These are phyloP conservation scores for Ustilago curta DNA, from an alignment of 1,284 basidiomycete genomes.

Conservation along the genomic window DNA sequence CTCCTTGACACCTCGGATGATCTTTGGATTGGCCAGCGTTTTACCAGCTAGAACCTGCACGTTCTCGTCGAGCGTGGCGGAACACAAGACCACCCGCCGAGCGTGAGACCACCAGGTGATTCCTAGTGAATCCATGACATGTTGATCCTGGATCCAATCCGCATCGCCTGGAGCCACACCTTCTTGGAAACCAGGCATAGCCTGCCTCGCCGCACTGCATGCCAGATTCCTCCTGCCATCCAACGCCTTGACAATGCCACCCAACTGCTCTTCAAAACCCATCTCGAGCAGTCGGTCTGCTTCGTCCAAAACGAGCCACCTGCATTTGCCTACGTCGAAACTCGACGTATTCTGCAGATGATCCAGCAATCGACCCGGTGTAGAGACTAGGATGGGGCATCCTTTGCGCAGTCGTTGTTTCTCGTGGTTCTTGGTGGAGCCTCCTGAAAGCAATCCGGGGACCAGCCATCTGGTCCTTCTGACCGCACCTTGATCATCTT, in stretches of 20 bases:
- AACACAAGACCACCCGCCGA: conserved; percentile 89
- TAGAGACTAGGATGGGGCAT: conserved; percentile 79
- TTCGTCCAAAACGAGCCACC: conserved; percentile 97
- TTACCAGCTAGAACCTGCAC: conserved; percentile 92
- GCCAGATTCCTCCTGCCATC: conserved; percentile 62
- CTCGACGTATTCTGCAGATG: conserved; percentile 85
- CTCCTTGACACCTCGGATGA: conserved; percentile 69
- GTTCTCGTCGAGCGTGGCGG: conserved; percentile 93
- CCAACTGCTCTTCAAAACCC: conserved; percentile 71
- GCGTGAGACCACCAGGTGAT: conserved; percentile 71
- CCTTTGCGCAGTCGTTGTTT: conserved; percentile 80
- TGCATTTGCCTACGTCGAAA: conserved; percentile 90
- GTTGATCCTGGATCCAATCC: conserved; percentile 33
- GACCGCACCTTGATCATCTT: conserved; percentile 72
- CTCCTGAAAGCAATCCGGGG: conserved; percentile 86
- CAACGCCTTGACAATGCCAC: conserved; percentile 78
- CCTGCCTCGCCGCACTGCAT: conserved; percentile 74
- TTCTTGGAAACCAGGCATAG: conserved; percentile 47
- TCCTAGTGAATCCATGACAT: conserved; percentile 60
- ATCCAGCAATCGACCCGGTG: conserved; percentile 79
- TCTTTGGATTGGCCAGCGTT: conserved; percentile 74
- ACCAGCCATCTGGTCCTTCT: conserved; percentile 82
- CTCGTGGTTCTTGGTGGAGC: conserved; percentile 79
- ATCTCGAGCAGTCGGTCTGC: conserved; percentile 87
- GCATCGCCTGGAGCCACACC: conserved; percentile 15